Base-by-base conservation (phyloP, 2,329 filamentous ascomycete genomes). In the Torrubiella hemipterigena region DNA sequence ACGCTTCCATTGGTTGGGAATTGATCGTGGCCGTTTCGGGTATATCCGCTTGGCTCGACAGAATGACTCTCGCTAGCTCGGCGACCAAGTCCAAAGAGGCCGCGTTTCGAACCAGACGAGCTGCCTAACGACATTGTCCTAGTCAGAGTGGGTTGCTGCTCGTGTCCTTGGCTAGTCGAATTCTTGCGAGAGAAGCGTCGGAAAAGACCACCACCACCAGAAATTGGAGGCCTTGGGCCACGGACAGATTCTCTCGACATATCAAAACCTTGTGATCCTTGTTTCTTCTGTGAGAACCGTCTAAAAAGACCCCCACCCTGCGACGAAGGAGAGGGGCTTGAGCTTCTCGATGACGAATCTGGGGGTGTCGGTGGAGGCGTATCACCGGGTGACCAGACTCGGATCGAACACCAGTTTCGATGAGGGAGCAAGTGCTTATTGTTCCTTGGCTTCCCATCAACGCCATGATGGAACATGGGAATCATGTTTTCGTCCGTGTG, bases 401-500 rank as follows among this genome's bases (percentile, higher is more conserved):
- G 73, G 45, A 98, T 93, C 3, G 85, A 83, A 52, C 89, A 96
- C 83, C 89, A 98, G 52, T 98, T 98, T 19, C 91, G 73, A 36
- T 91, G 80, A 14, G 87, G 87, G 8, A 96, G 65, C 2, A 98
- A 64, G 37, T 79, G 77, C 47, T 85, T 93, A 54, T 98, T 98
- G 56, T 94, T 96, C 38, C 91, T 73, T 14, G 77, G 68, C 53
- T 85, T 93, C 24, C 84, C 83, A 46, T 95, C 86, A 2, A 95
- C 84, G 41, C 93, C 91, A 35, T 85, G 76, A 2, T 69, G 73
- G 52, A 98, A 98, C 38, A 98, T 76, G 1, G 89, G 85, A 26
- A 96, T 91, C 83, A 98, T 93, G 54, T 84, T 77, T 55, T 98
- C 91, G 35, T 96, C 84, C 0, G 91, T 98, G 34, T 87, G 65